phyloP scores from a whole-genome alignment of 202 grass and related monocot species.

The Carex arenaria region DNA sequence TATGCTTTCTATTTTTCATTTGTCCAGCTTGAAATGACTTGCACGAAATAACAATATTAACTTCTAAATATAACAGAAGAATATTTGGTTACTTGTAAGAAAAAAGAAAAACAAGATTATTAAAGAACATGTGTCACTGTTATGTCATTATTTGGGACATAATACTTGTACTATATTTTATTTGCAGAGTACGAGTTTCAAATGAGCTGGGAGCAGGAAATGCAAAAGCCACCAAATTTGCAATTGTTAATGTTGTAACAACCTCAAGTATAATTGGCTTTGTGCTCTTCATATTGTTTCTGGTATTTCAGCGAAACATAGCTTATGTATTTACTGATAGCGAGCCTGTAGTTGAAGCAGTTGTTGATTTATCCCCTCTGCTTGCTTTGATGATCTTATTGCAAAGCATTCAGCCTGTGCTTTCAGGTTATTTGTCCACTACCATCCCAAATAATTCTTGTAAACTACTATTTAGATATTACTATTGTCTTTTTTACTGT shows the following conservation, averaged over 20 bases:
- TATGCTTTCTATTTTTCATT: background rate
- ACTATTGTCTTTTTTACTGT: background rate
- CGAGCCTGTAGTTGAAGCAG: conserved; percentile 10
- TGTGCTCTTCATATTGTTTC: conserved; percentile 34
- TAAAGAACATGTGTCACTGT: background rate
- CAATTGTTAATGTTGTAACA: conserved; percentile 42
- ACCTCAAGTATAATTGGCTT: conserved; percentile 39
- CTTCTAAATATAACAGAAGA: background rate
- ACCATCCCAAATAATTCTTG: background rate
- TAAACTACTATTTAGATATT: too few species aligned
- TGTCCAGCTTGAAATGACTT: background rate
- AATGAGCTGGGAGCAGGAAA: conserved; percentile 68
- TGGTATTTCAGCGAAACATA: conserved; percentile 40
- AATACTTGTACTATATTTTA: background rate
- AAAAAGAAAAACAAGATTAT: background rate
- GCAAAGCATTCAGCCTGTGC: conserved; percentile 58
- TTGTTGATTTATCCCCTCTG: conserved; percentile 35
- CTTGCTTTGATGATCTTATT: conserved; percentile 46
- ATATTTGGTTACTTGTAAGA: background rate
- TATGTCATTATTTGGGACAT: background rate
- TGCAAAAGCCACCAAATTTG: conserved; percentile 47
- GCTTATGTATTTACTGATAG: conserved; percentile 42
- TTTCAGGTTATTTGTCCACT: conserved; percentile 30
- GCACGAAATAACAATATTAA: background rate
- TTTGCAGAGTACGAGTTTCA: conserved; percentile 58